Evolutionary conservation across 202 grass and related monocot genomes (phyloP).

Genomic region (Zizania palustris): DNA sequence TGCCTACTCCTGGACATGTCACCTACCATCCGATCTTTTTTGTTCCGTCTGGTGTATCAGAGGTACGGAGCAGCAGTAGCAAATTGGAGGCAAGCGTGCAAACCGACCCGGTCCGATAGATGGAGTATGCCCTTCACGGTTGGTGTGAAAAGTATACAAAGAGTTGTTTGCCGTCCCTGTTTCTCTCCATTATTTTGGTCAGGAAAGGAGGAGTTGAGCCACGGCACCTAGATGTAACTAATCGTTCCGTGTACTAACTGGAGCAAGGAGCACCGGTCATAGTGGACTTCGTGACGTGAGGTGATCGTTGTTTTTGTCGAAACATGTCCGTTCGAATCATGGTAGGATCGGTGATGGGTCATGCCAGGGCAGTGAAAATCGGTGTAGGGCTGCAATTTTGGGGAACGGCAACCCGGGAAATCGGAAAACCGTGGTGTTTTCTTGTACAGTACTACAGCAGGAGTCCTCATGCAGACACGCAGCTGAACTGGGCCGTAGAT

Average conservation of each 20-base stretch:
- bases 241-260: too few species aligned
- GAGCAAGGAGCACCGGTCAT: neutral
- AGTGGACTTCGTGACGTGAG: neutral
- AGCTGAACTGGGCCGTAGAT: neutral
- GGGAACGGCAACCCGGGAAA: too few species aligned
- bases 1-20: neutral
- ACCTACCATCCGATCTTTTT: slow-evolving; percentile 36
- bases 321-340: neutral
- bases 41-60: slow-evolving; percentile 18
- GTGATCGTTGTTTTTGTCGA: neutral
- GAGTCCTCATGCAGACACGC: too few species aligned
- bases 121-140: neutral
- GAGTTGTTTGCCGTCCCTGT: slow-evolving; percentile 15
- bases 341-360: neutral
- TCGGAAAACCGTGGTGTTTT: too few species aligned
- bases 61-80: neutral
- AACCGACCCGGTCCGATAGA: neutral
- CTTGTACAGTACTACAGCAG: too few species aligned
- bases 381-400: neutral
- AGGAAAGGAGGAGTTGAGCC: neutral
- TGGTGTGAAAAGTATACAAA: slow-evolving; percentile 10
- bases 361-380: neutral
- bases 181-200: slow-evolving; percentile 28
- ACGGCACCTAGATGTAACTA: neutral
- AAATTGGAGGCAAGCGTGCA: neutral